phyloP scores from a whole-genome alignment of 129 eudicot species.

The Flaveria ramosissima region DNA sequence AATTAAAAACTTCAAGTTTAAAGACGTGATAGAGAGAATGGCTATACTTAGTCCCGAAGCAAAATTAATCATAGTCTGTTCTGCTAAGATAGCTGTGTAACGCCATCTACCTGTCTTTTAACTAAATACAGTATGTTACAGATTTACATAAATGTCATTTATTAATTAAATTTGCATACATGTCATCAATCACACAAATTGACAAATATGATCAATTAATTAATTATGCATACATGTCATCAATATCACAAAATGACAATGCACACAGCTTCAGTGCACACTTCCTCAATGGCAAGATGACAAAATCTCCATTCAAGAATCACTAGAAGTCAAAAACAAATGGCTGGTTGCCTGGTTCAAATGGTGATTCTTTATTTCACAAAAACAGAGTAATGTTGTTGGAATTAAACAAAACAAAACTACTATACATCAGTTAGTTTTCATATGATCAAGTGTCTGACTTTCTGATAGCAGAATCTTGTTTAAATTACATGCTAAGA shows the following conservation, averaged over 20 bases:
- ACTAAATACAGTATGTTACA: background rate
- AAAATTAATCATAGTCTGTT: background rate
- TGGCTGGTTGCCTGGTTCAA: background rate
- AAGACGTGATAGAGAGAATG: background rate
- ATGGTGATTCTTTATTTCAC: background rate
- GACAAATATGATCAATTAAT: background rate
- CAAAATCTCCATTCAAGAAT: background rate
- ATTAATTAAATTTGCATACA: background rate
- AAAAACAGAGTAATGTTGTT: background rate
- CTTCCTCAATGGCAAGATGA: background rate
- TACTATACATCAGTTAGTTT: background rate
- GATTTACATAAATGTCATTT: background rate
- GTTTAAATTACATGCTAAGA: background rate
- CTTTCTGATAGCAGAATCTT: conserved; percentile 8
- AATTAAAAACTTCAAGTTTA: too few relatives aligned
- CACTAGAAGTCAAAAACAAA: conserved; percentile 2
- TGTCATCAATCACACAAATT: background rate
- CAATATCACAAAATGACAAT: background rate
- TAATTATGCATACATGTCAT: background rate
- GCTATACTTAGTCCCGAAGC: background rate
- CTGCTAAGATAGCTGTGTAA: background rate
- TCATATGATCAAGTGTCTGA: background rate
- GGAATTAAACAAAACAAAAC: background rate
- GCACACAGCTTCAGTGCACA: conserved; percentile 1
- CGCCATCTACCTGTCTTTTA: background rate